Conservation (phyloP, 805 yeast genomes). For the Candida vaughaniae region DNA sequence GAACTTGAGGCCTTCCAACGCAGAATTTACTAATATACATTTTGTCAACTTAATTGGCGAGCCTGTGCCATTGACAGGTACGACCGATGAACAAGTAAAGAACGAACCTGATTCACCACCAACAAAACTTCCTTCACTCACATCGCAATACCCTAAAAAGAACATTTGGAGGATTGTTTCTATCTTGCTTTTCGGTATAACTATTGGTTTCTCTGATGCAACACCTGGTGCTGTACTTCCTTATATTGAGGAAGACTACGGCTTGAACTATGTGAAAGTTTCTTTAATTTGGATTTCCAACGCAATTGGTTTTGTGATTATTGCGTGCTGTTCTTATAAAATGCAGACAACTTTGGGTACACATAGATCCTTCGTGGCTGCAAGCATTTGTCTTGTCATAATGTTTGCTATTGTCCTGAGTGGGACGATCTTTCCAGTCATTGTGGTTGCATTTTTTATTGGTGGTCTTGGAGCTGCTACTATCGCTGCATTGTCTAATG, state of each 20-base stretch:
- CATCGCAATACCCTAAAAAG: constrained; percentile 30
- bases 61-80: too few relatives aligned
- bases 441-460: constrained; percentile 49
- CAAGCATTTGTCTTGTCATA: too few relatives aligned
- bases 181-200: constrained; percentile 38
- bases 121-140: too few relatives aligned
- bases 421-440: constrained; percentile 50
- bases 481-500: constrained; percentile 49
- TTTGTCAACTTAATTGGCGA: neutral
- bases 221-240: constrained; percentile 61
- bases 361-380: constrained; percentile 32
- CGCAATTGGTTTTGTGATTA: constrained; percentile 52
- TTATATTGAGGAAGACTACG: constrained; percentile 47
- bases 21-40: constrained; percentile 8
- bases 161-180: constrained; percentile 41
- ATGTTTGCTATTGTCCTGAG: constrained; percentile 46
- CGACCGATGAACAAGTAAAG: constrained; percentile 1
- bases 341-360: constrained; percentile 34
- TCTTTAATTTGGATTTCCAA: constrained; percentile 58
- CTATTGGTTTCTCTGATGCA: constrained; percentile 51
- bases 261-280: constrained; percentile 50
- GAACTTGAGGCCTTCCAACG: constrained; percentile 11
- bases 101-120: too few relatives aligned
- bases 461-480: constrained; percentile 59
- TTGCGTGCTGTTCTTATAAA: constrained; percentile 48